Evolutionary conservation across 768 basidiomycete genomes (phyloP), one percentile per base, ranked within the genome.

Genomic region (Strobilomyces dryophilus): DNA sequence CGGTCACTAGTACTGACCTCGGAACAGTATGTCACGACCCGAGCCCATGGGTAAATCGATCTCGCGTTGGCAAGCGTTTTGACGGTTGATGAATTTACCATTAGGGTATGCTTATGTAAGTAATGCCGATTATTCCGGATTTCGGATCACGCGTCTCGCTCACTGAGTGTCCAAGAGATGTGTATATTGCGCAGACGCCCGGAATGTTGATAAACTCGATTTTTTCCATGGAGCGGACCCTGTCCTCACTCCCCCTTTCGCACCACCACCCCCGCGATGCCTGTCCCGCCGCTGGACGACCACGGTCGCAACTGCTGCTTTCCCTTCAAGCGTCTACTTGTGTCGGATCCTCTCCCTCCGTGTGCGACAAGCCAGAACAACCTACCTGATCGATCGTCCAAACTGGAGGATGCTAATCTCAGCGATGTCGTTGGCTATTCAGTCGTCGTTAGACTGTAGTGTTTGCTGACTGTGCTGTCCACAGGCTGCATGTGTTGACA

Each of bases 191-290:
- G 36, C 54, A 62, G 48, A 55, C 62, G 53, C 57, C 56, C 56
- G 35, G 53, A 62, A 62, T 48, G 54, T 45, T 68, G 66, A 69
- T 69, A 69, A 69, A 71, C 66, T 39, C 57, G 45, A 50, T 44
- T 64, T 59, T 24, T 60, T 64, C 46, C 61, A 59, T 56, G 56
- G 26, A 51, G 45, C 49, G 20, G 37, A 31, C 50, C 42, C 45
- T 52, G 42, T 47, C 41, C 8, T 35, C 47, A 9, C 39, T 47
- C 31, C 15, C 49, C 59, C 47, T 36, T 21, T 49, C 45, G 48
- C 57, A 44, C 50, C 52, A 42, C 49, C 47, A 15, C 17, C n/a
- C 1, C 12, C 43, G 2, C 32, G 54, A 71, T 70, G 68, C 58
- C 47, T 7, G 45, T 58, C 45, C 51, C 58, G 21, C 57, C 66